Conservation (phyloP, 2,329 filamentous ascomycete species). For the Westerdykella ornata region DNA sequence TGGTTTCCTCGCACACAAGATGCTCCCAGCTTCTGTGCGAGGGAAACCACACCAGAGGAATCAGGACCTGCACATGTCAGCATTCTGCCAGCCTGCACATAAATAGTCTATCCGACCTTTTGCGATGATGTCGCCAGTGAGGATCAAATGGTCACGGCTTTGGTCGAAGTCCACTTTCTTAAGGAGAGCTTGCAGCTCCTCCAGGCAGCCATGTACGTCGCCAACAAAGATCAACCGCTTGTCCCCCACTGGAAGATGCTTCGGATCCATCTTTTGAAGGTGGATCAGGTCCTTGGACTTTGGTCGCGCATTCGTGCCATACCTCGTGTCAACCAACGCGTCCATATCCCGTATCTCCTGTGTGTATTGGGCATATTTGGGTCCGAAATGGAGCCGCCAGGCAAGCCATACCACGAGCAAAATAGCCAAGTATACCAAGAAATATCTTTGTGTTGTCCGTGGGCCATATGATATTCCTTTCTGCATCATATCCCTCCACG, state of each 20-base stretch:
- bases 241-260: conserved; percentile 40
- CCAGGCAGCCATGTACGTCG: conserved; percentile 84
- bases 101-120: conserved; percentile 48
- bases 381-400: conserved; percentile 36
- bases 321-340: conserved; percentile 24
- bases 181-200: conserved; percentile 56
- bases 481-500: conserved; percentile 24
- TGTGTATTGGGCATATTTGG: conserved; percentile 30
- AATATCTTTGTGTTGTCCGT: conserved; percentile 31
- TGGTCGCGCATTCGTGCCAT: conserved; percentile 45
- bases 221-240: conserved; percentile 73
- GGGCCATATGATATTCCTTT: conserved; percentile 26
- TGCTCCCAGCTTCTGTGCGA: conserved; percentile 66
- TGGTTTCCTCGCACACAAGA: conserved; percentile 87
- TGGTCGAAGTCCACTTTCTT: conserved; percentile 57
- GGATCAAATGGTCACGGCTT: conserved; percentile 45
- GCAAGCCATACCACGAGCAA: conserved; percentile 25
- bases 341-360: conserved; percentile 34
- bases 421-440: conserved; percentile 28
- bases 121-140: conserved; percentile 50
- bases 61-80: conserved; percentile 53
- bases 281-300: conserved; percentile 47
- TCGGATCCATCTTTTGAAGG: conserved; percentile 44
- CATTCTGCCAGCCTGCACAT: neutral
- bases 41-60: conserved; percentile 67